Percentiles rank a stretch among this genome's conserved stretches.
Evolutionary conservation across 306 rosid species (phyloP).

Genomic region (Acacia crassicarpa): DNA sequence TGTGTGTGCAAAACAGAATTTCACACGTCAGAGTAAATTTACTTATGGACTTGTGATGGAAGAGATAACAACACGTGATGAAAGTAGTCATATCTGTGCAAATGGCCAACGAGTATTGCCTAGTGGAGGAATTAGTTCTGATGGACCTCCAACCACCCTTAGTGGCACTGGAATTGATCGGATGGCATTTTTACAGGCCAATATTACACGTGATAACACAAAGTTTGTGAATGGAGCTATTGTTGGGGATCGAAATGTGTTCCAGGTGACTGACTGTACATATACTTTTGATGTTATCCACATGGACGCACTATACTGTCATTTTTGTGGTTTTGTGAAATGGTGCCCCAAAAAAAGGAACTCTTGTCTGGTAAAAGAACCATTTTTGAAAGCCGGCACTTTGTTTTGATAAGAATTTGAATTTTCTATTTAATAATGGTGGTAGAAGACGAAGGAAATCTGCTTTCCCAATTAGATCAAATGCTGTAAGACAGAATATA

Average conservation of each 20-base stretch:
- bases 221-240: conserved; percentile 88
- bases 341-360: not conserved
- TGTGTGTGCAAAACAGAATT: conserved; percentile 56
- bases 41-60: conserved; percentile 96
- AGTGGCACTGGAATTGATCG: conserved; percentile 94
- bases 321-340: not conserved
- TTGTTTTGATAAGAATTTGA: conserved; percentile 14
- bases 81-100: conserved; percentile 74
- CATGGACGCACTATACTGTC: not conserved
- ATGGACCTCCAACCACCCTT: conserved; percentile 98
- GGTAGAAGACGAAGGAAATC: conserved; percentile 5
- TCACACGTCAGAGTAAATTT: conserved; percentile 95
- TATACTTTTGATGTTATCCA: conserved; percentile 17
- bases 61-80: conserved; percentile 93
- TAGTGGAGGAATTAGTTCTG: conserved; percentile 83
- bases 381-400: not conserved
- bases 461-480: not conserved
- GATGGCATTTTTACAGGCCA: conserved; percentile 89
- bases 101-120: conserved; percentile 82
- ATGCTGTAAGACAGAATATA: not conserved
- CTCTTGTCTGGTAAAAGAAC: not conserved
- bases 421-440: conserved; percentile 8
- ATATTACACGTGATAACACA: conserved; percentile 92
- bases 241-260: conserved; percentile 80
- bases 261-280: conserved; percentile 70